Evolutionary conservation across 2,329 filamentous ascomycete species (phyloP).

Genomic region (Hypoxylon sp.): DNA sequence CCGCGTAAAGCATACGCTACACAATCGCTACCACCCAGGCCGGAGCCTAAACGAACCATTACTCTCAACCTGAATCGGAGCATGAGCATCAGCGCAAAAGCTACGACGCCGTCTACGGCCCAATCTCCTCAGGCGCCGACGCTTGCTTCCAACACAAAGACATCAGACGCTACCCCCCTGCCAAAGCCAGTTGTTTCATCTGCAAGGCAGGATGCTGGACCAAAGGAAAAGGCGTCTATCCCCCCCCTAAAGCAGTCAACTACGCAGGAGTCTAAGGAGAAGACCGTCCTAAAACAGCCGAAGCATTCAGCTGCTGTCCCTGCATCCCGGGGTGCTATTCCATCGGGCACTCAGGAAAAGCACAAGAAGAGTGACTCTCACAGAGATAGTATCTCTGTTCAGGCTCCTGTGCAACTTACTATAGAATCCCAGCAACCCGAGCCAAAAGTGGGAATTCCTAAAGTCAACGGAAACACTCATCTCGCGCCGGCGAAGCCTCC

Average conservation of each 20-base stretch:
- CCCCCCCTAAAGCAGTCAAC: slow-evolving; percentile 22
- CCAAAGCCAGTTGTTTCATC: slow-evolving; percentile 25
- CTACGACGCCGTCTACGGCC: slow-evolving; percentile 33
- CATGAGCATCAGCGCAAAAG: slow-evolving; percentile 43
- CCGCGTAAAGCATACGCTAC: slow-evolving; percentile 46
- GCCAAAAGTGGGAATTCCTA: slow-evolving; percentile 38
- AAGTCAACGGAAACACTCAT: slow-evolving; percentile 41
- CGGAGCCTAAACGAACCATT: slow-evolving; percentile 51
- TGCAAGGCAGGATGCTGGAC: slow-evolving; percentile 8
- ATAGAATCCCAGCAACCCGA: slow-evolving; percentile 47
- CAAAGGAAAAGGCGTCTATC: slow-evolving; percentile 18
- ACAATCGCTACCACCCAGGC: slow-evolving; percentile 39
- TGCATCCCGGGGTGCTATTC: slow-evolving; percentile 31
- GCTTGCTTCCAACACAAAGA: slow-evolving; percentile 14
- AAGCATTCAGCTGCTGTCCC: slow-evolving; percentile 22
- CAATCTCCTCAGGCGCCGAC: slow-evolving; percentile 18
- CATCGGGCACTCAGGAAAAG: slow-evolving; percentile 39
- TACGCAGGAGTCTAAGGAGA: slow-evolving; percentile 23
- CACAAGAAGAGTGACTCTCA: slow-evolving; percentile 37
- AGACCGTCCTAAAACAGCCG: slow-evolving; percentile 5
- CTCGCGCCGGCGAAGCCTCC: slow-evolving; percentile 37
- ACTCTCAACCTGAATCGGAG: slow-evolving; percentile 51
- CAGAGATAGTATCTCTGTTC: slow-evolving; percentile 50
- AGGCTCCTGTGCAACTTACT: slow-evolving; percentile 47
- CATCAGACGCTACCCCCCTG: slow-evolving; percentile 15